A percentile compares a stretch with the other conserved stretches of the same genome.
phyloP scores from a whole-genome alignment of 345 rosid species.

The Draba incana region DNA sequence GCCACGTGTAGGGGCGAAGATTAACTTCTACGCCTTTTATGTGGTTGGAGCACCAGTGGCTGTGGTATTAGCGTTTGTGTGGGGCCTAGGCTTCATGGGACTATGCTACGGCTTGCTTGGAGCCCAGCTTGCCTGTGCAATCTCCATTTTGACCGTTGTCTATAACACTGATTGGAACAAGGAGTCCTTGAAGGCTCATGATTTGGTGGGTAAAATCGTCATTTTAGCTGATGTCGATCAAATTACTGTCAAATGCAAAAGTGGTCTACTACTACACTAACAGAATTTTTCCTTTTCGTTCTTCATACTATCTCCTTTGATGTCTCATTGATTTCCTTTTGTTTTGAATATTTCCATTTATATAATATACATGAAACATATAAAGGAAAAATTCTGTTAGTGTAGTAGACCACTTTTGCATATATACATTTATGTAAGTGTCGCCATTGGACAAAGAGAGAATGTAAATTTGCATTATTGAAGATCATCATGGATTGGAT shows the following conservation, averaged over 20 bases:
- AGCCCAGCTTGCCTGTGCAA: slow-evolving; percentile 77
- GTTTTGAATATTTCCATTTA: slow-evolving; percentile 17
- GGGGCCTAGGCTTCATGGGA: slow-evolving; percentile 73
- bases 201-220: slow-evolving; percentile 57
- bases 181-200: slow-evolving; percentile 68
- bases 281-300: slow-evolving; percentile 4
- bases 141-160: slow-evolving; percentile 64
- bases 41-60: slow-evolving; percentile 86
- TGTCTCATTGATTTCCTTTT: slow-evolving; percentile 15
- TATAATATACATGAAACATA: background rate
- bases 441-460: slow-evolving; percentile 22
- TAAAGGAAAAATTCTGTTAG: too few species aligned
- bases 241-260: slow-evolving; percentile 48
- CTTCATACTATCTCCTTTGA: slow-evolving; percentile 13
- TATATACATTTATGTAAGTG: slow-evolving; percentile 13
- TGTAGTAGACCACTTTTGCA: too few species aligned
- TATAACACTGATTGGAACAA: slow-evolving; percentile 79
- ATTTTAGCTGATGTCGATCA: slow-evolving; percentile 42
- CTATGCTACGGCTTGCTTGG: slow-evolving; percentile 85
- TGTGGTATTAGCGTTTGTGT: slow-evolving; percentile 60
- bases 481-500: slow-evolving; percentile 23
- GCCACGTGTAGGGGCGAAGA: slow-evolving; percentile 70
- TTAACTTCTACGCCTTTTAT: slow-evolving; percentile 80
- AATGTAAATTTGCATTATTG: slow-evolving; percentile 32
- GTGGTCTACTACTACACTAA: slow-evolving; percentile 38